phyloP scores from a whole-genome alignment of 306 rosid genomes.

The Dalbergia oliveri region DNA sequence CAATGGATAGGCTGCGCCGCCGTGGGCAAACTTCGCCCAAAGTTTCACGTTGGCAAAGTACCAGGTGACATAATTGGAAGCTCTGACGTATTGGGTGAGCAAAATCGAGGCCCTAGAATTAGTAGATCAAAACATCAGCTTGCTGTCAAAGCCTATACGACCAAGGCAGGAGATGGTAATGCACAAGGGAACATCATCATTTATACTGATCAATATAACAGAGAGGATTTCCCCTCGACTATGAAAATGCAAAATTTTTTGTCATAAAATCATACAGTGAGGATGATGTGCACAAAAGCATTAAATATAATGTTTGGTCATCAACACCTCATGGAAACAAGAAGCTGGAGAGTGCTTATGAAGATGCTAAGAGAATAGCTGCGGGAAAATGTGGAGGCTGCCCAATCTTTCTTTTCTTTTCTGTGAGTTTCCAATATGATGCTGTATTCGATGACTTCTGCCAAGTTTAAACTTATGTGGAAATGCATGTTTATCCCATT shows the following conservation, averaged over 20 bases:
- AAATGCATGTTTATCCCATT: not conserved
- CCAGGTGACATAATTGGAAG: conserved; percentile 59
- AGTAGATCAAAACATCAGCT: conserved; percentile 68
- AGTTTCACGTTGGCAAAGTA: conserved; percentile 63
- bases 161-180: conserved; percentile 70
- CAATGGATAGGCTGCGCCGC: conserved; percentile 61
- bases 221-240: conserved; percentile 75
- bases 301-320: conserved; percentile 95
- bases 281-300: conserved; percentile 97
- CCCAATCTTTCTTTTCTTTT: conserved; percentile 87
- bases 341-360: conserved; percentile 79
- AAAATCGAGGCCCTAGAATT: conserved; percentile 88
- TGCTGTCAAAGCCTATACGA: conserved; percentile 72
- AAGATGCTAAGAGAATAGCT: conserved; percentile 74
- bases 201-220: conserved; percentile 81
- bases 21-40: conserved; percentile 59
- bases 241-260: conserved; percentile 74
- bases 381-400: conserved; percentile 74
- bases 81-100: conserved; percentile 78
- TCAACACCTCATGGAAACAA: conserved; percentile 97
- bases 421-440: conserved; percentile 63
- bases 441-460: conserved; percentile 1
- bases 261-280: conserved; percentile 97
- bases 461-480: not conserved
- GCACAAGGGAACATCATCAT: conserved; percentile 76